Percentiles rank a stretch among this genome's conserved stretches.
Evolutionary conservation across 352 stramenopile species (phyloP).

Genomic region (Elongisporangium prolatum): DNA sequence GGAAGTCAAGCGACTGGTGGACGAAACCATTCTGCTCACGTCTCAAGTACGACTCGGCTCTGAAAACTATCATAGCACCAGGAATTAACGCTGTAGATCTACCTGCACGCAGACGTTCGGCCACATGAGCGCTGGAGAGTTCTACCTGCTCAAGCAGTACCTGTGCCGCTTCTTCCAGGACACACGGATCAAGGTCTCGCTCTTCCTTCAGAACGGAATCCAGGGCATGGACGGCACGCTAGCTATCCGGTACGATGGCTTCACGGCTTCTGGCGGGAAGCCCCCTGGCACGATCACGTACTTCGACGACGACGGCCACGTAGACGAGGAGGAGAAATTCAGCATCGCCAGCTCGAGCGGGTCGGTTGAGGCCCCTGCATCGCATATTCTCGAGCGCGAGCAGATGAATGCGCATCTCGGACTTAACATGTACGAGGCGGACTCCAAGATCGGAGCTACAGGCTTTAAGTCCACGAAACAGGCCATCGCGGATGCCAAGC

Average conservation of each 20-base stretch:
- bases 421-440: slow-evolving; percentile 84
- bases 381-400: slow-evolving; percentile 51
- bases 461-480: slow-evolving; percentile 43
- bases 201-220: slow-evolving; percentile 88
- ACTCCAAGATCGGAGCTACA: slow-evolving; percentile 36
- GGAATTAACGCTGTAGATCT: not conserved
- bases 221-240: slow-evolving; percentile 84
- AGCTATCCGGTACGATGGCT: slow-evolving; percentile 67
- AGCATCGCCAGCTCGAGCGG: slow-evolving; percentile 45
- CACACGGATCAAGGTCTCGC: slow-evolving; percentile 88
- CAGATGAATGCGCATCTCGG: slow-evolving; percentile 55
- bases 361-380: slow-evolving; percentile 40
- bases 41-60: slow-evolving; percentile 29
- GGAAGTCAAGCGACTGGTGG: slow-evolving; percentile 62
- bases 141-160: slow-evolving; percentile 82
- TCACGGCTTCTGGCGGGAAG: slow-evolving; percentile 57
- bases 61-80: not conserved
- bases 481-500: slow-evolving; percentile 59
- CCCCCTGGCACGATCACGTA: slow-evolving; percentile 68
- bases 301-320: slow-evolving; percentile 52
- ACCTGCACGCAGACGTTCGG: slow-evolving; percentile 42
- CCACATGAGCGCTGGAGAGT: slow-evolving; percentile 54
- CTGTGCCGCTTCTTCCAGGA: slow-evolving; percentile 89
- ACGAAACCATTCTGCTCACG: slow-evolving; percentile 76
- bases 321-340: slow-evolving; percentile 71